phyloP scores from a whole-genome alignment of 257 asterid species.

The Nicotiana attenuata region DNA sequence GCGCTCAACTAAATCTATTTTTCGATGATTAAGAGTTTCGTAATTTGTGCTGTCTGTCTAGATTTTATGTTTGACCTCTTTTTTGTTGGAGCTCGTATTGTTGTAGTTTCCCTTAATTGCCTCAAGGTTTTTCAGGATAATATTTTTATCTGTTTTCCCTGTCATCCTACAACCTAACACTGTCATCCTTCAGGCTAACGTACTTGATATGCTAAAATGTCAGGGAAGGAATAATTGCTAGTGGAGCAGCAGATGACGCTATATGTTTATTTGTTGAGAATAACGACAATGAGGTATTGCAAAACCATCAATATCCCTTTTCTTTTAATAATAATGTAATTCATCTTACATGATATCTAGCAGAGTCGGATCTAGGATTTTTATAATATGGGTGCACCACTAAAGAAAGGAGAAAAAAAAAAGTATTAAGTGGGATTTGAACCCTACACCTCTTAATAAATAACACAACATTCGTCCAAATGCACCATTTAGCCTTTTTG shows the following conservation, averaged over 20 bases:
- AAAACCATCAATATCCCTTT: not conserved
- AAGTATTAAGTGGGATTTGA: no score
- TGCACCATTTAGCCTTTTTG: no score
- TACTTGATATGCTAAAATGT: slow-evolving; percentile 15
- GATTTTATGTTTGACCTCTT: not conserved
- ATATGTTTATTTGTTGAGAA: slow-evolving; percentile 75
- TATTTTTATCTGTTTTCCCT: not conserved
- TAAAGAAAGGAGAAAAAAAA: no score
- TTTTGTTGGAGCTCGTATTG: not conserved
- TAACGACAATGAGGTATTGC: slow-evolving; percentile 52
- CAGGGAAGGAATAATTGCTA: slow-evolving; percentile 81
- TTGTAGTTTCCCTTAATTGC: not conserved
- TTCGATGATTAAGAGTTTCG: not conserved
- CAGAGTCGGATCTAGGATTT: not conserved
- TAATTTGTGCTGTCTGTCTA: not conserved
- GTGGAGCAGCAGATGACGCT: slow-evolving; percentile 92
- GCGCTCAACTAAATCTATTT: not conserved
- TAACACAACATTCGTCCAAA: no score
- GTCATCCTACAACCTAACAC: not conserved
- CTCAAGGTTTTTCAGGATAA: not conserved
- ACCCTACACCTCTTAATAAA: no score
- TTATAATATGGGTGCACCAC: no score
- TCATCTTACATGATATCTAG: not conserved
- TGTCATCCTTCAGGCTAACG: not conserved
- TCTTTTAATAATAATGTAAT: not conserved